phyloP scores from a whole-genome alignment of 768 basidiomycete genomes.

The Daedaleopsis nitida region DNA sequence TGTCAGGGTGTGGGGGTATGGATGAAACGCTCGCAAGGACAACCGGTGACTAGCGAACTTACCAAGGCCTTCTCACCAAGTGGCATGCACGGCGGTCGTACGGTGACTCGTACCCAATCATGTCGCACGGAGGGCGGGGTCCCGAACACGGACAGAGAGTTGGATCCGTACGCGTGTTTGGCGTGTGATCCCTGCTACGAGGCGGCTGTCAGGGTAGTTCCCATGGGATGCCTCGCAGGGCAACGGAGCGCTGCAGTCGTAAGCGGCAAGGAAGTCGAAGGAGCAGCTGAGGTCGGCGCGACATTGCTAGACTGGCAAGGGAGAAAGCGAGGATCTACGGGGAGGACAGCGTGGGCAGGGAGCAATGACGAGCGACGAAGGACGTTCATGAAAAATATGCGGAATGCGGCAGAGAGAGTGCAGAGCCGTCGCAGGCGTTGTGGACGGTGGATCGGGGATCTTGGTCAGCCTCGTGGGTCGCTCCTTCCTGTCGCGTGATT shows the following conservation, averaged over 20 bases:
- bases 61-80: conserved; percentile 10
- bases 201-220: conserved; percentile 21
- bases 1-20: not conserved
- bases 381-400: not conserved
- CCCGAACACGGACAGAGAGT: conserved; percentile 13
- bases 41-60: not conserved
- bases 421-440: not conserved
- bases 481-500: conserved; percentile 14
- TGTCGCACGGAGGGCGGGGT: conserved; percentile 15
- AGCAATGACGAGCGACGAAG: not conserved
- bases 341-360: not conserved
- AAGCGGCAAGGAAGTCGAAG: conserved; percentile 4
- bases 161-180: conserved; percentile 13
- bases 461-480: conserved; percentile 12
- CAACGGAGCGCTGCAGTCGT: conserved; percentile 10
- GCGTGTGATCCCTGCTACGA: conserved; percentile 17
- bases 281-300: not conserved
- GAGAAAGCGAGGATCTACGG: not conserved
- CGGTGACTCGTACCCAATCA: conserved; percentile 21
- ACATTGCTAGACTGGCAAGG: too few species aligned
- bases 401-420: not conserved
- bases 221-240: conserved; percentile 11
- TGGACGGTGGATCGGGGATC: not conserved
- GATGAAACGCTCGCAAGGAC: not conserved
- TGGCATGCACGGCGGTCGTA: not conserved